phyloP scores from a whole-genome alignment of 2,329 filamentous ascomycete species.

The Coleophoma crateriformis region DNA sequence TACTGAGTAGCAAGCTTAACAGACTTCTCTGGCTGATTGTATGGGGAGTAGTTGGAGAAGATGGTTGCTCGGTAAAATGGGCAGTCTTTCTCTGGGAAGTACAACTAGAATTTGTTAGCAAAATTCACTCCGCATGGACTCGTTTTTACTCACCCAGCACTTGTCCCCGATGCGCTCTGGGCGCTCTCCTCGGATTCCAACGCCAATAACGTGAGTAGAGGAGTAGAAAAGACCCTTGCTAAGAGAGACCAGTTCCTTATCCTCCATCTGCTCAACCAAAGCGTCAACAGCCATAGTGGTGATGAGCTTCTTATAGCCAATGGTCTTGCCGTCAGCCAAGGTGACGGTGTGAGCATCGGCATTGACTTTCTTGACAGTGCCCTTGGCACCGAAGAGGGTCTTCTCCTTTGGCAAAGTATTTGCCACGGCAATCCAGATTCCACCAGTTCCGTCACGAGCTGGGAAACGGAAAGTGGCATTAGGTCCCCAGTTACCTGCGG shows the following conservation, averaged over 20 bases:
- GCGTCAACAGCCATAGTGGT: slow-evolving; percentile 95
- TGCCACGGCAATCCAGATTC: slow-evolving; percentile 97
- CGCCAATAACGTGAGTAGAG: slow-evolving; percentile 93
- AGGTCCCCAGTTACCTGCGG: slow-evolving; percentile 94
- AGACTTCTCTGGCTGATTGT: slow-evolving; percentile 86
- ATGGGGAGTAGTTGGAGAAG: slow-evolving; percentile 99
- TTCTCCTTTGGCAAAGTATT: slow-evolving; percentile 90
- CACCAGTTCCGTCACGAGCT: slow-evolving; percentile 88
- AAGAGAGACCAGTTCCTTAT: slow-evolving; percentile 75
- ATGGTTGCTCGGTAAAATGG: slow-evolving; percentile 99
- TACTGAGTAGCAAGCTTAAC: slow-evolving; percentile 83
- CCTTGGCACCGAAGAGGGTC: slow-evolving; percentile 80
- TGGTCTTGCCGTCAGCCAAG: slow-evolving; percentile 76
- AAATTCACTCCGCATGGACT: neutral
- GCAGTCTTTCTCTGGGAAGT: slow-evolving; percentile 98
- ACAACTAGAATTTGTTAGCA: slow-evolving; percentile 53
- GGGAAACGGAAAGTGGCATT: slow-evolving; percentile 99
- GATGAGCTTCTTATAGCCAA: slow-evolving; percentile 88
- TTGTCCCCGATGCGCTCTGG: slow-evolving; percentile 98
- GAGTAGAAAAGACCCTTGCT: slow-evolving; percentile 96
- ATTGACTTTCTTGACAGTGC: slow-evolving; percentile 81
- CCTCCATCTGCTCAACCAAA: slow-evolving; percentile 80
- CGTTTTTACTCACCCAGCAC: slow-evolving; percentile 71
- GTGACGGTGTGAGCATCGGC: slow-evolving; percentile 78
- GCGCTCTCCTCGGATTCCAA: slow-evolving; percentile 85